Base-by-base conservation (phyloP, 371 early-diverging fungal genomes). In the Mucor piriformis region DNA sequence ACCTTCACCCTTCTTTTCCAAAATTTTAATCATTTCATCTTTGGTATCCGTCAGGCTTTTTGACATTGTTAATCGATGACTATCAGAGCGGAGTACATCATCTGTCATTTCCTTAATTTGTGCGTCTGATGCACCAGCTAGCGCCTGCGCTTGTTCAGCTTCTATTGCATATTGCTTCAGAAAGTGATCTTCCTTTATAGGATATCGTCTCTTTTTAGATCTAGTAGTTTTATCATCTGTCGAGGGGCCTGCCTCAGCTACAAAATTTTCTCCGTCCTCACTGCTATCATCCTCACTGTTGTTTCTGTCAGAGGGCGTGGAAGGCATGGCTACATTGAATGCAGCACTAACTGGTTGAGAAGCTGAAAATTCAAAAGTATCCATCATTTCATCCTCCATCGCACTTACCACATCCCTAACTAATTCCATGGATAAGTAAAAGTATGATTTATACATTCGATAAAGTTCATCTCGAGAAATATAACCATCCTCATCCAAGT, bases 311-410 rank as follows among this genome's bases (percentile, higher is more conserved):
- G 70, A 62, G 11, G 68, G 51, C 1, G 69, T 59, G 2, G 74
- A 60, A 0, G 91, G 92, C 10, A 94, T 90, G 0, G 93, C 88
- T 0, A 94, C 94, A 12, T 91, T 86, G 66, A 96, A 97, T 6
- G 93, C 90, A 0, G 97, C 90, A 21, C 92, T 90, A 7, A 96
- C 91, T n/a, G 98, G 96, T 67, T 95, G 94, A 1, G 90, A 86
- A 0, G 92, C 91, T 23, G 93, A 86, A 42, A 94, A 92, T 64
- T 96, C 95, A 65, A 93, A 92, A 2, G 84, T 79, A 42, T 89
- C 91, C 82, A 95, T 91, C 88, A 95, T 88, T 37, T 90, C 94
- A 50, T 88, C 90, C 57, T 95, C 94, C 88, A 95, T 91, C 11
- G 88, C 89, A 53, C 91, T 92, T 35, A 94, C 93, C 4, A 93